Evolutionary conservation across 1,284 basidiomycete species (phyloP).

Genomic region (Melampsora americana): DNA sequence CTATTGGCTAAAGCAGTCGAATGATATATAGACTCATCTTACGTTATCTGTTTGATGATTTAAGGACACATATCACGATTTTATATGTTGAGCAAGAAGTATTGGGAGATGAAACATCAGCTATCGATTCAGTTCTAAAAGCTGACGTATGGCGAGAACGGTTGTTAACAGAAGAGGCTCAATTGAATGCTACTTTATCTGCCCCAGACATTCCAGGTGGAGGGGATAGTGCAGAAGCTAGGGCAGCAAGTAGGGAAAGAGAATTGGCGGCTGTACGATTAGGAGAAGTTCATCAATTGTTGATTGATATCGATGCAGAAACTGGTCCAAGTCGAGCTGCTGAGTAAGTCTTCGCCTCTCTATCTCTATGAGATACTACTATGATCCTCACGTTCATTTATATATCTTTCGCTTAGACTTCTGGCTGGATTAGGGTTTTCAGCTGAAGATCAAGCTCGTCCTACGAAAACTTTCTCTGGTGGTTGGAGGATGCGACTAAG

Average conservation of each 20-base stretch:
- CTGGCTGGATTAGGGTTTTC: constrained; percentile 18
- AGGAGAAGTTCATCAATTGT: constrained; percentile 83
- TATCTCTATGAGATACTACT: not conserved
- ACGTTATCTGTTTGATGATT: not conserved
- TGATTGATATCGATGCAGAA: constrained; percentile 97
- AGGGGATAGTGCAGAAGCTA: constrained; percentile 57
- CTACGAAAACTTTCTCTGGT: constrained; percentile 80
- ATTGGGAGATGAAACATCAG: constrained; percentile 84
- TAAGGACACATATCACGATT: constrained; percentile 77
- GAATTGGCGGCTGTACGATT: constrained; percentile 81
- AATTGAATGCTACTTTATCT: constrained; percentile 68
- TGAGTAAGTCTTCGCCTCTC: constrained; percentile 71
- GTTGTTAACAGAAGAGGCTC: constrained; percentile 73
- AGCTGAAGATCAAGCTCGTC: constrained; percentile 43
- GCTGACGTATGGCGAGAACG: constrained; percentile 95
- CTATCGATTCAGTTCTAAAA: constrained; percentile 89
- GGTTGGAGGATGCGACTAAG: constrained; percentile 72
- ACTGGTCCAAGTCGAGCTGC: constrained; percentile 92
- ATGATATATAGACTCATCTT: not conserved
- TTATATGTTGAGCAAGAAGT: constrained; percentile 98
- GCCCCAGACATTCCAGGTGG: constrained; percentile 57
- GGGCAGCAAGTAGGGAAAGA: constrained; percentile 67
- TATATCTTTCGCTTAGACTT: constrained; percentile 72
- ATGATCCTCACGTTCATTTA: constrained; percentile 81
- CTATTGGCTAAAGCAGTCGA: not conserved